phyloP scores from a whole-genome alignment of 306 rosid species.

The Astragalus glycyphyllos region DNA sequence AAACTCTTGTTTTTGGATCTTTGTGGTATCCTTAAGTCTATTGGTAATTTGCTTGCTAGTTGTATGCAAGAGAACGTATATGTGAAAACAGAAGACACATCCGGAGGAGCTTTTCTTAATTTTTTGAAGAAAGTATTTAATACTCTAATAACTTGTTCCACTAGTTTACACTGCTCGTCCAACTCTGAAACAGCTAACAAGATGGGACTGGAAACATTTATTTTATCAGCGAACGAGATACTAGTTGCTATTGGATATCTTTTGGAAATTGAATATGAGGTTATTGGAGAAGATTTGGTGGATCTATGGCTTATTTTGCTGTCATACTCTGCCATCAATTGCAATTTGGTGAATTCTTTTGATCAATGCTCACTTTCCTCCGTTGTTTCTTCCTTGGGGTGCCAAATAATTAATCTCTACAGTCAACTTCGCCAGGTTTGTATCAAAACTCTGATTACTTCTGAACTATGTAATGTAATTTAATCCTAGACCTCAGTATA shows the following conservation, averaged over 20 bases:
- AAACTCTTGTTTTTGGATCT: slow-evolving; percentile 52
- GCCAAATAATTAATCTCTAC: slow-evolving; percentile 71
- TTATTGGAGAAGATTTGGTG: slow-evolving; percentile 71
- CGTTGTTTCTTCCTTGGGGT: slow-evolving; percentile 60
- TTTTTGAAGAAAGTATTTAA: slow-evolving; percentile 73
- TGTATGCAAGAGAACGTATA: slow-evolving; percentile 81
- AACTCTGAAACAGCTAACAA: slow-evolving; percentile 45
- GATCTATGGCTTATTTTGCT: slow-evolving; percentile 71
- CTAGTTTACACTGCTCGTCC: slow-evolving; percentile 51
- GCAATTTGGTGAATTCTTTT: slow-evolving; percentile 46
- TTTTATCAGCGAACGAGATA: slow-evolving; percentile 59
- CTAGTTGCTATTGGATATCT: slow-evolving; percentile 67
- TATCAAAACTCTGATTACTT: slow-evolving; percentile 35
- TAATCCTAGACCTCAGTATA: not conserved
- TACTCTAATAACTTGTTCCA: slow-evolving; percentile 54
- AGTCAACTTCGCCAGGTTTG: slow-evolving; percentile 95
- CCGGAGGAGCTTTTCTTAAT: slow-evolving; percentile 72
- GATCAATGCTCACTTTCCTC: slow-evolving; percentile 53
- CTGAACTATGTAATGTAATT: not conserved
- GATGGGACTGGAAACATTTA: slow-evolving; percentile 44
- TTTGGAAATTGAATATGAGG: slow-evolving; percentile 83
- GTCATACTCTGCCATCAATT: slow-evolving; percentile 61
- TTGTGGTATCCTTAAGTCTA: slow-evolving; percentile 62
- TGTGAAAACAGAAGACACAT: slow-evolving; percentile 78
- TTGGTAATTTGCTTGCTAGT: slow-evolving; percentile 66